Percentiles rank a stretch among this genome's conserved stretches.
These are phyloP conservation scores for Naganishia sp. DNA, from an alignment of 1,284 basidiomycete species.

Conservation along the genomic window DNA sequence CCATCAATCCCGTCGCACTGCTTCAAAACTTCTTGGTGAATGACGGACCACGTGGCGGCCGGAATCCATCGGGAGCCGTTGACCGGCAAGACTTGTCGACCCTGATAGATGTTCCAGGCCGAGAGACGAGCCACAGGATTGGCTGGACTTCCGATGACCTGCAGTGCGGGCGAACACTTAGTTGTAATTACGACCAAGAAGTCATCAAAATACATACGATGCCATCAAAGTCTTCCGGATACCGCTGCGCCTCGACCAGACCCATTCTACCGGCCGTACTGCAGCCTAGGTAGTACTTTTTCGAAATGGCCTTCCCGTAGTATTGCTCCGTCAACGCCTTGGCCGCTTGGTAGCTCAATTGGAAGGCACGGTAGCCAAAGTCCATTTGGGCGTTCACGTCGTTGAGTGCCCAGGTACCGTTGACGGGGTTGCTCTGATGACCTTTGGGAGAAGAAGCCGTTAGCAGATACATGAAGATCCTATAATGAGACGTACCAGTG, in stretches of 20 bases:
- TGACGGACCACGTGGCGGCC: constrained; percentile 4
- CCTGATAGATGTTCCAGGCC: constrained; percentile 17
- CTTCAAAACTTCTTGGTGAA: constrained; percentile 28
- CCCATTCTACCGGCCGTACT: constrained; percentile 25
- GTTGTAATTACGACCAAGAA: neutral
- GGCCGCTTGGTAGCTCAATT: constrained; percentile 22
- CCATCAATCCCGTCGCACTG: constrained; percentile 31
- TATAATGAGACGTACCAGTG: neutral
- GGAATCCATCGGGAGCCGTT: constrained; percentile 26
- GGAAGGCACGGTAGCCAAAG: constrained; percentile 22
- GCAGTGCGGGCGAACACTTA: neutral
- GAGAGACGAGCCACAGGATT: constrained; percentile 16
- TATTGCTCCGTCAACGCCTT: constrained; percentile 19
- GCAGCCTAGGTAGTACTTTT: constrained; percentile 20
- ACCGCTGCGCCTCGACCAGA: constrained; percentile 9
- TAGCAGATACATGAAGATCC: neutral
- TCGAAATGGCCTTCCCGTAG: constrained; percentile 9
- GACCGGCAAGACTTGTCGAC: constrained; percentile 23
- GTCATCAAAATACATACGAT: neutral
- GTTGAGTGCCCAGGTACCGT: constrained; percentile 23
- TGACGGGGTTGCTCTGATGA: constrained; percentile 23
- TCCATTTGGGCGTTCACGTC: constrained; percentile 18
- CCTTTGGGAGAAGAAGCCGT: neutral
- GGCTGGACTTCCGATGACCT: constrained; percentile 25
- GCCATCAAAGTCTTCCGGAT: constrained; percentile 25